Evolutionary conservation across 2,329 filamentous ascomycete genomes (phyloP).

Genomic region (Triangularia setosa): DNA sequence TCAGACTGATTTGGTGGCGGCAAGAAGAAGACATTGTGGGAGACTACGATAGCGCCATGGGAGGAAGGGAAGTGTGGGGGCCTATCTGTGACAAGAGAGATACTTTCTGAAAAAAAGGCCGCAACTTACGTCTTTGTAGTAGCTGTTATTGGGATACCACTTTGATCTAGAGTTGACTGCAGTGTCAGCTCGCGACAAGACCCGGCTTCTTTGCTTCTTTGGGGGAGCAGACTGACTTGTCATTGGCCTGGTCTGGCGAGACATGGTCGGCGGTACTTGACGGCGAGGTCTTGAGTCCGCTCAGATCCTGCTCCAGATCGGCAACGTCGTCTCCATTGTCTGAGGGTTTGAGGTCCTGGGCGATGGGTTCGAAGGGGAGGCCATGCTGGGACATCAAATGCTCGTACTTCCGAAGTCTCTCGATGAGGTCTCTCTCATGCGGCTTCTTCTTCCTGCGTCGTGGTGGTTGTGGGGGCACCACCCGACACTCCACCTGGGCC

Average conservation of each 20-base stretch:
- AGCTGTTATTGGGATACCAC: conserved; percentile 44
- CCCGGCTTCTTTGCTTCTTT: background rate
- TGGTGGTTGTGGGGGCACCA: conserved; percentile 54
- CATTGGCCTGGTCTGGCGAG: conserved; percentile 25
- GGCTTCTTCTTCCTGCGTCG: conserved; percentile 59
- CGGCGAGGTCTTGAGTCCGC: conserved; percentile 51
- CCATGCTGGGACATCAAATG: conserved; percentile 60
- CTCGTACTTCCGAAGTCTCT: conserved; percentile 68
- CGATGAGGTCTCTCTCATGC: conserved; percentile 65
- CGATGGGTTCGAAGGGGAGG: conserved; percentile 65
- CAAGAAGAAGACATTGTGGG: background rate
- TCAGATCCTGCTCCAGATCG: conserved; percentile 54
- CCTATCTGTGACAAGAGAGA: background rate
- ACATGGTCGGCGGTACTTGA: conserved; percentile 40
- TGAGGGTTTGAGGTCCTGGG: conserved; percentile 44
- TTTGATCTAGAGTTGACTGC: conserved; percentile 31
- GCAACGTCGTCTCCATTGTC: conserved; percentile 49
- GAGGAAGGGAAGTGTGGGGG: background rate
- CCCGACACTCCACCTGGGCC: conserved; percentile 57
- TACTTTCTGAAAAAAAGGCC: background rate
- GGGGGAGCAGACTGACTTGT: conserved; percentile 27
- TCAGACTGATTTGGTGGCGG: background rate
- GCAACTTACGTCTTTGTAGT: conserved; percentile 47
- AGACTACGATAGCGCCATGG: background rate
- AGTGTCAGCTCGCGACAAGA: background rate